These are phyloP conservation scores for Zygoascus sp. DNA, from an alignment of 1,139 yeast genomes.

Conservation along the genomic window DNA sequence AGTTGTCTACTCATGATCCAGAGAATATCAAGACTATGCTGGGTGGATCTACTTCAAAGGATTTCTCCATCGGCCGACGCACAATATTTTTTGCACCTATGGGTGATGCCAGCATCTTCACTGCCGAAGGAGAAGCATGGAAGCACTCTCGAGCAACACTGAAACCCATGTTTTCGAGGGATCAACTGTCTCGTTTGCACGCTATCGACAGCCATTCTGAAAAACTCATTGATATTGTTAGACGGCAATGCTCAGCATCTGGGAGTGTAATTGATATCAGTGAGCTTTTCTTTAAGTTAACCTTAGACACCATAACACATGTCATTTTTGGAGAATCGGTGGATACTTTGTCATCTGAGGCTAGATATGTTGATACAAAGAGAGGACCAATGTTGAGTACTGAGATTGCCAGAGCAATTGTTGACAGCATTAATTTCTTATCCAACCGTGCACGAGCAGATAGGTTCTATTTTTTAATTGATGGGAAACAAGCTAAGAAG, in stretches of 20 bases:
- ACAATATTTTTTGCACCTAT: constrained; percentile 41
- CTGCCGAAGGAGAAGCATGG: constrained; percentile 54
- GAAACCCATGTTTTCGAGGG: constrained; percentile 56
- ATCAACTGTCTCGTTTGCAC: constrained; percentile 49
- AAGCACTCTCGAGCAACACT: constrained; percentile 54
- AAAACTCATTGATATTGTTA: constrained; percentile 15
- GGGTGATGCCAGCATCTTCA: constrained; percentile 56
- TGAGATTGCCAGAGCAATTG: constrained; percentile 9
- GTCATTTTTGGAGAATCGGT: constrained; percentile 56
- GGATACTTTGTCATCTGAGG: constrained; percentile 38
- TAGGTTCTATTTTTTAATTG: constrained; percentile 13
- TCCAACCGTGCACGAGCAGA: constrained; percentile 16
- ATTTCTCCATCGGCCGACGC: constrained; percentile 50
- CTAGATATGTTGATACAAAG: constrained; percentile 18
- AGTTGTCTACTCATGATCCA: constrained; percentile 17
- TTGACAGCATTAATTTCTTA: constrained; percentile 13
- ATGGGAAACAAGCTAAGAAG: constrained; percentile 33
- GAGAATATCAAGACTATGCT: constrained; percentile 12
- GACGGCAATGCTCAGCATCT: constrained; percentile 10
- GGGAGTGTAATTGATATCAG: constrained; percentile 42
- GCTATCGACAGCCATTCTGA: constrained; percentile 37
- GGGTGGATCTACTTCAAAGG: constrained; percentile 41
- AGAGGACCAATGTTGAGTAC: constrained; percentile 18
- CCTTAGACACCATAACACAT: constrained; percentile 57
- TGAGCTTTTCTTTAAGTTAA: constrained; percentile 46